Conservation (phyloP, 331 rosid genomes). For the Rosa hybrid region DNA sequence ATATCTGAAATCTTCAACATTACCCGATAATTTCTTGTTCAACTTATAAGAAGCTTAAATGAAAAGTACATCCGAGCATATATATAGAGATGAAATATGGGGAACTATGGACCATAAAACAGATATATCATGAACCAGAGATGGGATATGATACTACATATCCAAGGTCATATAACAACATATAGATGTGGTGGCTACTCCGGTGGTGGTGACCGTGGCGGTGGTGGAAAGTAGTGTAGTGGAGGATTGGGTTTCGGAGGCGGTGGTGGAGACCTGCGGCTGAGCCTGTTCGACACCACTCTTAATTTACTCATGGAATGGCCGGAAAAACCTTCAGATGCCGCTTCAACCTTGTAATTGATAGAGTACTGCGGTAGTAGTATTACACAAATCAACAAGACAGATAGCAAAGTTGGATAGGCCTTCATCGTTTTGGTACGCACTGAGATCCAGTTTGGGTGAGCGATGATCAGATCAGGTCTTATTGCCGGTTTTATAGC, state of each 20-base stretch:
- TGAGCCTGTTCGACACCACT: not conserved
- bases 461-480: not conserved
- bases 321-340: not conserved
- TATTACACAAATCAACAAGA: not conserved
- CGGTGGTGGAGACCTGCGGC: not conserved
- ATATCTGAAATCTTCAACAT: not conserved
- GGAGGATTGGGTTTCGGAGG: not conserved
- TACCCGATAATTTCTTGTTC: not conserved
- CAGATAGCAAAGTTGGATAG: not conserved
- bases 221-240: conserved; percentile 2
- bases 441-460: not conserved
- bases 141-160: not conserved
- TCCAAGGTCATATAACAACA: not conserved
- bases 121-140: not conserved
- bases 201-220: not conserved
- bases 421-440: not conserved
- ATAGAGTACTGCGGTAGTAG: not conserved
- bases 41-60: not conserved
- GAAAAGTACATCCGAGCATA: not conserved
- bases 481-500: not conserved
- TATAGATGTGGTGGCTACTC: not conserved
- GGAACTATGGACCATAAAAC: not conserved
- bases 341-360: not conserved
- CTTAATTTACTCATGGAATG: not conserved
- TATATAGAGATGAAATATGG: not conserved